A percentile compares a stretch with the other conserved stretches of the same genome.
Evolutionary conservation across 148 eudicot species (phyloP).

Genomic region (Vaccinium vitisidaea): DNA sequence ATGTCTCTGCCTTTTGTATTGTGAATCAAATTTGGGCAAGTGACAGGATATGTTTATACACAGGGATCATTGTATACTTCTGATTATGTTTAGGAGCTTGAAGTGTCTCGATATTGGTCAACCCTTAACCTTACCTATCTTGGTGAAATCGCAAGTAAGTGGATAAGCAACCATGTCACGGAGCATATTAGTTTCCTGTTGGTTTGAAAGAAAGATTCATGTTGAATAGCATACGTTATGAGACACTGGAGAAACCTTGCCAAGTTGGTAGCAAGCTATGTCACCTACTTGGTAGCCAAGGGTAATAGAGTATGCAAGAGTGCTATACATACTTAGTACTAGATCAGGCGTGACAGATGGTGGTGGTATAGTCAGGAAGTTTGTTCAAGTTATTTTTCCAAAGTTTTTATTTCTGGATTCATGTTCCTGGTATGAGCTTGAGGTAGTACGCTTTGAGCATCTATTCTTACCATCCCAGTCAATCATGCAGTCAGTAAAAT

Average conservation of each 20-base stretch:
- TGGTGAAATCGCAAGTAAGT: not conserved
- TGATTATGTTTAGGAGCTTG: not conserved
- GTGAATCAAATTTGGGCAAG: not conserved
- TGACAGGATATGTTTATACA: not conserved
- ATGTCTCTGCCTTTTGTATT: not conserved
- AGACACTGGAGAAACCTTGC: not conserved
- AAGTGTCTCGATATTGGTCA: not conserved
- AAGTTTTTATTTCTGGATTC: not conserved
- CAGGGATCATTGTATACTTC: not conserved
- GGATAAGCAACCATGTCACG: not conserved
- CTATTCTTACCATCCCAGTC: not conserved
- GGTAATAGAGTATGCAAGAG: not conserved
- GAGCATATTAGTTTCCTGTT: not conserved
- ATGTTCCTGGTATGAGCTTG: not conserved
- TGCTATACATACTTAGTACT: not conserved
- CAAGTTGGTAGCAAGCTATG: not conserved
- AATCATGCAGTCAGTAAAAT: not conserved
- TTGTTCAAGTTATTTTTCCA: not conserved
- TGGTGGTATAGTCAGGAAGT: not conserved
- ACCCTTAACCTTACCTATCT: not conserved
- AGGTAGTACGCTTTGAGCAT: not conserved
- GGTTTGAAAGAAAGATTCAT: not conserved
- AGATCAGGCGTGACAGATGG: not conserved
- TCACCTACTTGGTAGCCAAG: not conserved
- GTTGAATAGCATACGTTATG: not conserved